A percentile compares a stretch with the other conserved stretches of the same genome.
phyloP scores from a whole-genome alignment of 768 basidiomycete species.

The Phaeotremella skinneri region DNA sequence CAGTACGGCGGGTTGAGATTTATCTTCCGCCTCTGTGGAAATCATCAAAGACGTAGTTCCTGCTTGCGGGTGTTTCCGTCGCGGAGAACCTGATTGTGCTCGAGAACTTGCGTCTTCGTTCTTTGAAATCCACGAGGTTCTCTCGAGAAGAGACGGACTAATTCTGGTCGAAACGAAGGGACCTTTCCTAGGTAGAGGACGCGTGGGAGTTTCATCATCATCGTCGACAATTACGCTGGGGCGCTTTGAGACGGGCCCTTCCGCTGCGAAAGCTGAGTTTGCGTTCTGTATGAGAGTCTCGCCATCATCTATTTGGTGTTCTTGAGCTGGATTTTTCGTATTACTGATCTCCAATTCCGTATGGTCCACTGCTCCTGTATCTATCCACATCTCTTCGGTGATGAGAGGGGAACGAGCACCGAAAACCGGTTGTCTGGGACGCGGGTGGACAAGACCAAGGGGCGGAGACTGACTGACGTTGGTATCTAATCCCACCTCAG shows the following conservation, averaged over 20 bases:
- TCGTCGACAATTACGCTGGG: not conserved
- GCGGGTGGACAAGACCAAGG: too few species aligned
- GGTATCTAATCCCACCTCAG: too few species aligned
- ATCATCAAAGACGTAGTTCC: not conserved
- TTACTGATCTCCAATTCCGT: too few species aligned
- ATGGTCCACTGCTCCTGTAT: too few species aligned
- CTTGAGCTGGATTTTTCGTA: too few species aligned
- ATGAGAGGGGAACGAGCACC: too few species aligned
- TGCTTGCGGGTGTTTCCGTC: not conserved
- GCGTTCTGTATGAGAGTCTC: too few species aligned
- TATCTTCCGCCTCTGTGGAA: constrained; percentile 6
- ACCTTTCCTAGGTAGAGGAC: not conserved
- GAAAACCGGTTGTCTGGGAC: too few species aligned
- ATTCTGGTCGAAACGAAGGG: constrained; percentile 18
- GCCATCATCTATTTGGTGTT: too few species aligned
- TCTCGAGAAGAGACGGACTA: constrained; percentile 20
- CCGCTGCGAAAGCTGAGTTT: not conserved
- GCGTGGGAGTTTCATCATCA: not conserved
- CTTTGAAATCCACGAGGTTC: constrained; percentile 18
- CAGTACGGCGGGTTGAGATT: not conserved
- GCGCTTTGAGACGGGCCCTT: not conserved
- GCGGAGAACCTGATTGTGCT: constrained; percentile 8
- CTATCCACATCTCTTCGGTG: too few species aligned
- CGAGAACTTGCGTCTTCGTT: constrained; percentile 7
- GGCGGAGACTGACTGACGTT: too few species aligned